Conservation (phyloP, 2,329 filamentous ascomycete species). For the Lachnellula subtilissima region DNA sequence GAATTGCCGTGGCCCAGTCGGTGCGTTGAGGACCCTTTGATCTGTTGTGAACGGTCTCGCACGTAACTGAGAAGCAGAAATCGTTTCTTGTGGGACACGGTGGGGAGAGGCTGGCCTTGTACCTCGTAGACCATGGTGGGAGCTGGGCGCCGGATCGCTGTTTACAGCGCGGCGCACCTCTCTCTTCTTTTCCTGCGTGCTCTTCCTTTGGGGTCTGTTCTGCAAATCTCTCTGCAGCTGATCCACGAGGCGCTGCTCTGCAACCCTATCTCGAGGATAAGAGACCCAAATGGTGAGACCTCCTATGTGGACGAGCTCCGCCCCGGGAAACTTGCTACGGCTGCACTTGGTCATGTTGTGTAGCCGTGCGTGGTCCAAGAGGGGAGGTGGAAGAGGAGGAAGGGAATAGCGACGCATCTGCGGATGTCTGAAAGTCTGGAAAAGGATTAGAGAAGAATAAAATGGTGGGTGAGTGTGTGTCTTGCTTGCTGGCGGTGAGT, state of each 20-base stretch:
- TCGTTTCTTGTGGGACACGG: too few relatives aligned
- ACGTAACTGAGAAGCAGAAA: too few relatives aligned
- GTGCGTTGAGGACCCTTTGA: background rate
- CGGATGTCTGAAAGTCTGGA: too few relatives aligned
- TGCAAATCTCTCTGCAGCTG: background rate
- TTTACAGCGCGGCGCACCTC: background rate
- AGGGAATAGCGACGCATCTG: background rate
- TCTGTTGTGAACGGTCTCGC: background rate
- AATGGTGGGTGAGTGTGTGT: too few relatives aligned
- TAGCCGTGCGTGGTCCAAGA: background rate
- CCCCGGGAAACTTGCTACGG: background rate
- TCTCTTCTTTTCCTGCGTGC: background rate
- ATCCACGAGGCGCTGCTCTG: background rate
- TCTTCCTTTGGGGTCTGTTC: background rate
- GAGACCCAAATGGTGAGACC: background rate
- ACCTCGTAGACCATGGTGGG: background rate
- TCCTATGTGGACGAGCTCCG: background rate
- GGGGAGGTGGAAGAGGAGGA: background rate
- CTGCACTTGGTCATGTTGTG: background rate
- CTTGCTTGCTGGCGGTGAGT: too few relatives aligned
- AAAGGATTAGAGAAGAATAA: too few relatives aligned
- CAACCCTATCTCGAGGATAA: background rate
- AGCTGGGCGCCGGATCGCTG: background rate
- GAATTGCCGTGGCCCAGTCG: background rate
- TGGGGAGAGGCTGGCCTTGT: too few relatives aligned